Evolutionary conservation across 352 stramenopile genomes (phyloP), one percentile per base, ranked within the genome.

Genomic region (Halophytophthora batemanensis): DNA sequence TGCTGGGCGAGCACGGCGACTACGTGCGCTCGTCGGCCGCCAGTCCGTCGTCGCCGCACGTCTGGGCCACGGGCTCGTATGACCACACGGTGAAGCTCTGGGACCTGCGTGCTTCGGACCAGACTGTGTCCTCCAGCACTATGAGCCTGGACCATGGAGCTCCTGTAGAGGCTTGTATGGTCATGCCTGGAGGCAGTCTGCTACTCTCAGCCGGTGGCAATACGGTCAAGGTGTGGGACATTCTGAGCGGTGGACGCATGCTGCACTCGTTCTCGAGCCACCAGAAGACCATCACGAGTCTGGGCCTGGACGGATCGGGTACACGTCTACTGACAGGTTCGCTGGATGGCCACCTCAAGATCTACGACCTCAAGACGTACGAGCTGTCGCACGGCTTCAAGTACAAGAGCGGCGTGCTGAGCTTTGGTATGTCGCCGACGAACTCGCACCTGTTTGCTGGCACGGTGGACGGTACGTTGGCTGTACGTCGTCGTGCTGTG

Each of bases 211-310:
- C 87, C 10, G 91, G 88, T 43, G 79, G 78, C n/a, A 96, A 94
- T 52, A 78, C 86, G 6, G 74, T 97, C 53, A 96, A 96, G 58
- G 76, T 98, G 36, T 98, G 90, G 90, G 93, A 98, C 59, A 73
- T 97, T 34, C 69, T 97, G 21, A 93, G 77, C 45, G 87, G 87
- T 15, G 89, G 87, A 14, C 70, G 74, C 15, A 63, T 97, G 59
- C 61, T 97, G 42, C 82, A 95, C 61, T 82, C 77, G 63, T 96
- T 97, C 56, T 90, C 77, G 43, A 96, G 83, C 61, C 92, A 98
- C 69, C 90, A 97, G 53, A 97, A 97, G 66, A 96, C 86, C n/a
- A 95, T 98, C 59, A 98, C 91, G 21, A 93, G 74, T 54, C 71
- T 97, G 42, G 72, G 74, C 7, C 56, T 96, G 6, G 90, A 98